Evolutionary conservation across 257 asterid species (phyloP), one percentile per base, ranked within the genome.

Genomic region (Linaria vulgaris): DNA sequence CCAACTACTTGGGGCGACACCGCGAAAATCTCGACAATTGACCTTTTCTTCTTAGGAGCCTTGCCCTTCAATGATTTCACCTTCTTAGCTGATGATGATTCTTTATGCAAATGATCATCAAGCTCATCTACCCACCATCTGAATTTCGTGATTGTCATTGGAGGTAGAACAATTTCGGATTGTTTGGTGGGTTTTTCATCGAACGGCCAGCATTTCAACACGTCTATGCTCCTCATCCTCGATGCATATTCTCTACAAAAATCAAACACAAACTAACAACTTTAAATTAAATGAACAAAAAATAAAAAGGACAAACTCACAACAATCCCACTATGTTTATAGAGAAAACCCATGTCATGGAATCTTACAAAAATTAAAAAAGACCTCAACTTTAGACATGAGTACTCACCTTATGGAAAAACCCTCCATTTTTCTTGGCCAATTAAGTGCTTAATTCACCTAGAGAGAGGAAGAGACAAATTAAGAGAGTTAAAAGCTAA

Each of bases 171-270:
- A 85, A 74, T 46, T 64, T 63, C 9, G 78, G 76, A 39, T 67
- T 72, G 76, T 43, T 74, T 82, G 20, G 50, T 47, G 11, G 54
- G 12, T 3, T 69, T 48, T 20, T 73, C 81, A 69, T 73, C 84
- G 61, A 88, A 88, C 16, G 96, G 96, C 91, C 96, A 88, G 84
- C 89, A 83, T 43, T 81, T 76, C 68, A 59, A 82, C 85, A 83
- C 84, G 83, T 83, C 72, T 47, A 75, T 71, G 23, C 80, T 76
- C 72, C 96, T 81, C 94, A 78, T 80, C 80, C 80, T 64, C 34
- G 87, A 78, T 12, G 77, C 69, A 68, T 81, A 85, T 79, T 81
- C 94, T 48, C 96, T 88, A 50, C 30, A 78, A 38, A 63, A 55
- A 23, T 19, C 49, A 62, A 51, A 22, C 43, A 48, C 27, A 43